Conservation (phyloP, 1,284 basidiomycete genomes). For the Agroathelia rolfsii region DNA sequence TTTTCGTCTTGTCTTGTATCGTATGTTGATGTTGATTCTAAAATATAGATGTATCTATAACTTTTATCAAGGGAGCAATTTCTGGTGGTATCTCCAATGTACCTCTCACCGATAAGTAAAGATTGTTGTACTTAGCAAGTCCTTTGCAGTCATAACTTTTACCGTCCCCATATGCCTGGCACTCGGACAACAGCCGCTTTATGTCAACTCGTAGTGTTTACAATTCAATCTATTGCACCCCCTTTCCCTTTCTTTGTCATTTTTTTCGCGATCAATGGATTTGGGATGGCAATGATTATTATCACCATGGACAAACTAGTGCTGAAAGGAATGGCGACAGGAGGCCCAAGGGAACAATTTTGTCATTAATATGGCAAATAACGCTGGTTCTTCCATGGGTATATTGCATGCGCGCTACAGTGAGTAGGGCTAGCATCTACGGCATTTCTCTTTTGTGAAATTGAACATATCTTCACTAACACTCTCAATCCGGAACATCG, state of each 20-base stretch:
- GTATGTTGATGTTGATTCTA: conserved; percentile 19
- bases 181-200: conserved; percentile 24
- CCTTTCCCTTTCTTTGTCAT: conserved; percentile 58
- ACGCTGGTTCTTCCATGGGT: conserved; percentile 47
- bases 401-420: conserved; percentile 51
- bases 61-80: conserved; percentile 40
- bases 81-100: conserved; percentile 43
- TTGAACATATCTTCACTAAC: background rate
- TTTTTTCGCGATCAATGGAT: conserved; percentile 49
- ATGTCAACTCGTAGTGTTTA: conserved; percentile 34
- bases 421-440: conserved; percentile 13
- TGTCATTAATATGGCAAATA: conserved; percentile 36
- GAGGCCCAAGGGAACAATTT: conserved; percentile 51
- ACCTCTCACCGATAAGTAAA: conserved; percentile 40
- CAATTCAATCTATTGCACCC: conserved; percentile 43
- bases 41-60: conserved; percentile 1
- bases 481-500: too few relatives aligned
- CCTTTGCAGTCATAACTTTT: background rate
- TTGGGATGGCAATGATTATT: conserved; percentile 40
- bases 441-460: conserved; percentile 1
- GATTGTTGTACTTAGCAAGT: conserved; percentile 31
- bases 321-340: conserved; percentile 14
- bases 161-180: conserved; percentile 16
- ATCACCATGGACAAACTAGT: conserved; percentile 1
- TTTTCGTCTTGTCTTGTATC: conserved; percentile 36